Conservation (phyloP, 768 basidiomycete species). For the Tricholomella constricta region DNA sequence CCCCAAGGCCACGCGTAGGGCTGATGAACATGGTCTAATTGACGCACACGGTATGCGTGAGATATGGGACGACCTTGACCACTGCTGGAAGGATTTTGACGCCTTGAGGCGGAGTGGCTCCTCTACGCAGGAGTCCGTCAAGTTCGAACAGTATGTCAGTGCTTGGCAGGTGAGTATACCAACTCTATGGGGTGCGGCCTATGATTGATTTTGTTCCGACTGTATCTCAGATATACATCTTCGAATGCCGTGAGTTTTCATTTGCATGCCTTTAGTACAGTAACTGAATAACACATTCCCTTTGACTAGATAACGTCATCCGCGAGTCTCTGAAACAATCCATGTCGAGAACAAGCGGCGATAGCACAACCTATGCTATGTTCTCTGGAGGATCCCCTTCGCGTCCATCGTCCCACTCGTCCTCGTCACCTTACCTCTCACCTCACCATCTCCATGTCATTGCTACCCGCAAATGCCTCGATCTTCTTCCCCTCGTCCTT, state of each 20-base stretch:
- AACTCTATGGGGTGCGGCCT: slow-evolving; percentile 4
- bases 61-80: slow-evolving; percentile 84
- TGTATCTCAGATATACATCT: slow-evolving; percentile 72
- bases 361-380: slow-evolving; percentile 24
- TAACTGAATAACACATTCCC: slow-evolving; percentile 8
- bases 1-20: slow-evolving; percentile 62
- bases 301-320: slow-evolving; percentile 72
- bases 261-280: not conserved
- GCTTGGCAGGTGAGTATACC: slow-evolving; percentile 75
- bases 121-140: slow-evolving; percentile 37
- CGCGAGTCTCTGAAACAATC: slow-evolving; percentile 79
- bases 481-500: slow-evolving; percentile 51
- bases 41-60: slow-evolving; percentile 67
- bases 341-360: slow-evolving; percentile 24
- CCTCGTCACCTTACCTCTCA: slow-evolving; percentile 47
- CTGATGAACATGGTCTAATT: slow-evolving; percentile 53
- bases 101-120: slow-evolving; percentile 44
- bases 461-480: slow-evolving; percentile 52
- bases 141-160: slow-evolving; percentile 66
- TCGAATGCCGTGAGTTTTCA: slow-evolving; percentile 74
- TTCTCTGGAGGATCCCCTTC: slow-evolving; percentile 49
- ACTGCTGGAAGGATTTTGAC: slow-evolving; percentile 85
- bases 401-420: slow-evolving; percentile 48
- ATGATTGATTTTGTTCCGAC: slow-evolving; percentile 17
- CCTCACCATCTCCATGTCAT: slow-evolving; percentile 48